phyloP scores from a whole-genome alignment of 192 early-diverging fungal genomes.

The Entomortierella beljakovae region DNA sequence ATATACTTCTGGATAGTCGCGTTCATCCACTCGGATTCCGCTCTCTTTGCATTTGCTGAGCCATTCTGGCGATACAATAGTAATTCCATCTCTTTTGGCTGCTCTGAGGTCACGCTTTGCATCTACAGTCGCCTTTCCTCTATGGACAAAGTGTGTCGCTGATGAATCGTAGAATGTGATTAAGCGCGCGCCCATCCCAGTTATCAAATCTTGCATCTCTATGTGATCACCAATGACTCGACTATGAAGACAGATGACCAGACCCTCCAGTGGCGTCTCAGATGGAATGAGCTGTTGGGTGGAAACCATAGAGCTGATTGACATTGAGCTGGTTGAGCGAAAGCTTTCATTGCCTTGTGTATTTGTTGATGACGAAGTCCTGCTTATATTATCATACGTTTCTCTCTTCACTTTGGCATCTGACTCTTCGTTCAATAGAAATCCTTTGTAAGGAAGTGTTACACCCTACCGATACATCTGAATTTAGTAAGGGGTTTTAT shows the following conservation, averaged over 20 bases:
- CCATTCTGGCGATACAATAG: conserved; percentile 25
- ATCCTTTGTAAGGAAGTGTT: conserved; percentile 7
- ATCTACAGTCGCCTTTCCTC: conserved; percentile 18
- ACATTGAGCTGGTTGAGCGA: background rate
- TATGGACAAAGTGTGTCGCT: conserved; percentile 31
- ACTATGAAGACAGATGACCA: conserved; percentile 18
- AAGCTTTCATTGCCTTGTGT: background rate
- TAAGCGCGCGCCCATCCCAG: conserved; percentile 20
- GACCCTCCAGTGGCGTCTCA: conserved; percentile 15
- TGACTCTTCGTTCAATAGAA: background rate
- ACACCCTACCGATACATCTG: conserved; percentile 14
- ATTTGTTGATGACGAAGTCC: background rate
- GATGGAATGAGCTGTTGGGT: conserved; percentile 17
- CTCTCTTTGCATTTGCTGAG: conserved; percentile 27
- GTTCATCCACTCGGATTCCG: conserved; percentile 22
- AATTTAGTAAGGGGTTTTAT: background rate
- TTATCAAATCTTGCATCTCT: conserved; percentile 28
- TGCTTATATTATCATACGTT: background rate
- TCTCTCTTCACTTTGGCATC: background rate
- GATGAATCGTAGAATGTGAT: conserved; percentile 6
- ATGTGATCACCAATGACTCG: conserved; percentile 19
- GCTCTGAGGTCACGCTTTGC: conserved; percentile 16
- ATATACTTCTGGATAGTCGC: conserved; percentile 30
- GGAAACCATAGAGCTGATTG: background rate
- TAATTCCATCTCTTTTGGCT: conserved; percentile 8